Conservation (phyloP, 345 rosid genomes). For the Xanthoceras sorbifolium region DNA sequence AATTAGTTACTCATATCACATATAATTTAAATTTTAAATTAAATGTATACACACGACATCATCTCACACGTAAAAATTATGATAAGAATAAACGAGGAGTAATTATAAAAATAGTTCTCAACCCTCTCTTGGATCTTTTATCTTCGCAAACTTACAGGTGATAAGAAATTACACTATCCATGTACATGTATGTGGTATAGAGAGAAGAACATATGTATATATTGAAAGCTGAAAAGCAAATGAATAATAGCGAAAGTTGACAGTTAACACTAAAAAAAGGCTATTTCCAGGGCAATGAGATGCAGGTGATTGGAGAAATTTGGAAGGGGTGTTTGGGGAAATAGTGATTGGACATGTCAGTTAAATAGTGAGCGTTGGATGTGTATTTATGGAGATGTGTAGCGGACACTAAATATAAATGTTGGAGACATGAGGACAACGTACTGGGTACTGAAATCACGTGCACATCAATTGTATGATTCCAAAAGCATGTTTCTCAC, state of each 20-base stretch:
- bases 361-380: constrained; percentile 1
- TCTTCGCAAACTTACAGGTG: too few relatives aligned
- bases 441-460: constrained; percentile 35
- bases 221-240: background rate
- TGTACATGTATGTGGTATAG: too few relatives aligned
- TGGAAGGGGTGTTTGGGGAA: background rate
- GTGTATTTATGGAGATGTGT: constrained; percentile 15
- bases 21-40: too few relatives aligned
- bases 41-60: too few relatives aligned
- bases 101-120: too few relatives aligned
- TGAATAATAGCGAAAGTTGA: background rate
- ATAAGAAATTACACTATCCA: too few relatives aligned
- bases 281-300: background rate
- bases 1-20: too few relatives aligned
- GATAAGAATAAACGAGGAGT: too few relatives aligned
- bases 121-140: too few relatives aligned
- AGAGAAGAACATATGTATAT: too few relatives aligned
- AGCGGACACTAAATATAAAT: constrained; percentile 24
- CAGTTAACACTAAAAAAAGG: too few relatives aligned
- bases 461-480: constrained; percentile 34
- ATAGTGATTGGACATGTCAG: background rate
- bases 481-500: constrained; percentile 32
- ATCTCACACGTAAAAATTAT: too few relatives aligned
- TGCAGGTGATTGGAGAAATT: background rate
- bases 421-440: constrained; percentile 40